These are phyloP conservation scores for Penicillium sp. DNA, from an alignment of 2,329 filamentous ascomycete species.

Conservation along the genomic window DNA sequence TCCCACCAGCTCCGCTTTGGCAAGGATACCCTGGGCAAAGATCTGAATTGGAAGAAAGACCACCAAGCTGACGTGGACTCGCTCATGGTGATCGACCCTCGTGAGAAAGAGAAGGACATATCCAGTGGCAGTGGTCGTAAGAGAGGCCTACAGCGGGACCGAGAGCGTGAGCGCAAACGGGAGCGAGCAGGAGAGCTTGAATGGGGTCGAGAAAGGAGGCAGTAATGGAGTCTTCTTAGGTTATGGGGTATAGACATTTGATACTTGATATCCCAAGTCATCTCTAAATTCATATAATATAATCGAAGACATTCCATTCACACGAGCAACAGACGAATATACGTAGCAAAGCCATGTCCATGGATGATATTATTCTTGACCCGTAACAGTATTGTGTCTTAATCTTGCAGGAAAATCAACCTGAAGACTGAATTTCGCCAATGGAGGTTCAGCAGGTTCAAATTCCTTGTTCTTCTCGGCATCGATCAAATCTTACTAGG, in stretches of 20 bases:
- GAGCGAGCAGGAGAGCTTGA: conserved; percentile 36
- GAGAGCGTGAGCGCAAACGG: conserved; percentile 38
- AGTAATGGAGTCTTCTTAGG: not conserved
- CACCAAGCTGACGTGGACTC: conserved; percentile 72
- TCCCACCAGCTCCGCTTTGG: conserved; percentile 80
- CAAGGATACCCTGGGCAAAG: conserved; percentile 86
- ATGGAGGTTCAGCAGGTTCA: too few relatives aligned
- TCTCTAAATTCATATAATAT: not conserved
- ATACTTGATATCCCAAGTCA: not conserved
- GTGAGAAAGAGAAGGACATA: conserved; percentile 75
- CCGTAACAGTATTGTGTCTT: too few relatives aligned
- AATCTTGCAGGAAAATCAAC: too few relatives aligned
- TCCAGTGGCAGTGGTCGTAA: conserved; percentile 58
- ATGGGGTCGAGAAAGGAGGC: conserved; percentile 32
- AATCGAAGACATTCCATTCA: not conserved
- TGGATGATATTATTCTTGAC: too few relatives aligned
- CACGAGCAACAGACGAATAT: too few relatives aligned
- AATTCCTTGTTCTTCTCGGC: too few relatives aligned
- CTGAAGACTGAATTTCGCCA: too few relatives aligned
- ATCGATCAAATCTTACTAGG: too few relatives aligned
- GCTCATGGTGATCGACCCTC: conserved; percentile 88
- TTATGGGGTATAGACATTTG: not conserved
- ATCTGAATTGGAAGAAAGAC: conserved; percentile 84
- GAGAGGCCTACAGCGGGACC: conserved; percentile 49
- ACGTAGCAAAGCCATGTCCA: too few relatives aligned